A percentile compares a stretch with the other conserved stretches of the same genome.
Conservation (phyloP, 768 basidiomycete species). For the Collybia sordida region DNA sequence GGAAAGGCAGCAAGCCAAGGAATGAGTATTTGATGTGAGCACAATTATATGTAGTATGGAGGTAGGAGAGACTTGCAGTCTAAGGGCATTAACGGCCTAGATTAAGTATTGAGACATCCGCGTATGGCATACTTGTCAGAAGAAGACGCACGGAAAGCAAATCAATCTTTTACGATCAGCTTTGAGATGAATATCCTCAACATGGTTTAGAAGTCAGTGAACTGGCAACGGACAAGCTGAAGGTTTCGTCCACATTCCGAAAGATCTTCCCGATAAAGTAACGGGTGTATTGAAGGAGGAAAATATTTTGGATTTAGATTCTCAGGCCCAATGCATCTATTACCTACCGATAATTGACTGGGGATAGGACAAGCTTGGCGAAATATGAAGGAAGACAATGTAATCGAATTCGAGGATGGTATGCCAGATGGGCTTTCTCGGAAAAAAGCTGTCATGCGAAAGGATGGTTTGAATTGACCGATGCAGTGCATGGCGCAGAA, state of each 20-base stretch:
- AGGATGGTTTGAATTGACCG: constrained; percentile 4
- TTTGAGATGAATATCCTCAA: constrained; percentile 31
- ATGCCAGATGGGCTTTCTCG: constrained; percentile 6
- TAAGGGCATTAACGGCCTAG: constrained; percentile 7
- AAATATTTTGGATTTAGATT: constrained; percentile 25
- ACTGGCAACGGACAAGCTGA: constrained; percentile 22
- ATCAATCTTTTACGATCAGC: constrained; percentile 25
- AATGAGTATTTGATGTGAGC: too few species aligned
- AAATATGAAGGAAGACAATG: neutral
- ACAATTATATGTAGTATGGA: neutral
- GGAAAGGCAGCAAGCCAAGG: neutral
- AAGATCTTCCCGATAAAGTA: constrained; percentile 37
- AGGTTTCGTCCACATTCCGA: constrained; percentile 18
- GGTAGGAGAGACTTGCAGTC: neutral
- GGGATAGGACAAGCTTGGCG: constrained; percentile 5
- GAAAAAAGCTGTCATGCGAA: constrained; percentile 2
- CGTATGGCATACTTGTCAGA: constrained; percentile 19
- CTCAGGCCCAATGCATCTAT: constrained; percentile 26
- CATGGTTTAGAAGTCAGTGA: constrained; percentile 25
- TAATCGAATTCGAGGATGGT: neutral
- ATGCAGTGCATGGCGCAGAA: neutral
- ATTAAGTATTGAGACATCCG: constrained; percentile 17
- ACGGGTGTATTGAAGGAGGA: constrained; percentile 18
- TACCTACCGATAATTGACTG: constrained; percentile 2
- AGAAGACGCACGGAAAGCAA: constrained; percentile 22